Evolutionary conservation across 495 filamentous ascomycete genomes (phyloP), one percentile per base, ranked within the genome.

Genomic region (Aspergillus baeticus): DNA sequence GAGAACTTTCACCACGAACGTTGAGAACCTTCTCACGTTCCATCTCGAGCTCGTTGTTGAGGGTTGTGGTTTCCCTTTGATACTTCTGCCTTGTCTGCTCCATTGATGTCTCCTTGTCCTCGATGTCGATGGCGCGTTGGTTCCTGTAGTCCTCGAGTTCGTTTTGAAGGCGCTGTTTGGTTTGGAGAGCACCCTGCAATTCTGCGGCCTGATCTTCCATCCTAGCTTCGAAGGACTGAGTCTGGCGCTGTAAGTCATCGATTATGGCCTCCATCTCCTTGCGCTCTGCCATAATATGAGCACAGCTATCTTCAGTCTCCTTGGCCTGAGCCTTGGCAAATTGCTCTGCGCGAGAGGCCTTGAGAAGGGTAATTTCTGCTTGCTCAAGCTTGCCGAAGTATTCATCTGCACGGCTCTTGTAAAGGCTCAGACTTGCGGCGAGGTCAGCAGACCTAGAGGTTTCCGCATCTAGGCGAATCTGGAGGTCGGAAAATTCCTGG

Each of bases 61-160:
- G 74, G 0, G 86, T 87, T 11, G 89, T 87, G 69, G 98, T 91
- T 62, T 98, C 94, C 18, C 87, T 79, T 68, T 98, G 94, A 68
- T 98, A 98, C 73, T 98, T 98, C 76, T 92, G 92, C 57, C 94
- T 81, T 17, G 94, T 97, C 70, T 98, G 94, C 72, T 98, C 95
- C 85, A 96, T 90, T 37, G 88, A 93, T 7, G 87, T 86, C 69
- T 98, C 94, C 65, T 94, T 96, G 70, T 98, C 94, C 72, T 98
- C 94, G 22, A 98, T 87, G 64, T 98, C 94, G 61, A 95, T 96
- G 29, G 92, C 92, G 35, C 93, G 85, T 68, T 96, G 91, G 67
- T 85, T 94, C 52, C 95, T 85, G 73, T 98, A 98, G 67, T 98
- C 94, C 72, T 98, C 94, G 5, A 98, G 88, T 69, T 98, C 94